Evolutionary conservation across 1,139 yeast genomes (phyloP), one percentile per base, ranked within the genome.

Genomic region (Sugiyamaella grinbergsii): DNA sequence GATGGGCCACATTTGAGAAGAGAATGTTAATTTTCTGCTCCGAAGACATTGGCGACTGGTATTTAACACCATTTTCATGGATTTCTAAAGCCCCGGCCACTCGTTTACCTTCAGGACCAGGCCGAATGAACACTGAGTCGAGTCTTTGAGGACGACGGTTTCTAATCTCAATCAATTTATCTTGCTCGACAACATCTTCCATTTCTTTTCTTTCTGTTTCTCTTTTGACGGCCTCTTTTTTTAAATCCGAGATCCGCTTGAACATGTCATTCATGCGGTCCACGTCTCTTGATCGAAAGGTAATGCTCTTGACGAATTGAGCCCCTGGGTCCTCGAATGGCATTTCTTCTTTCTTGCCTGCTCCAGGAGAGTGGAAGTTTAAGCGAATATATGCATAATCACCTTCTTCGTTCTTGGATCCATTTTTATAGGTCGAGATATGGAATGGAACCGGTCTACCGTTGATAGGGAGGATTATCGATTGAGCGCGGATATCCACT

Each of bases 391-490:
- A 91, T 1, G 96, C 91, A 67, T 80, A 90, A 59, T 91, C 98
- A 42, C 98, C 98, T 73, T 94, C 98, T 64, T 93, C 98, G 59
- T 85, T 89, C 65, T 90, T 93, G 20, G 95, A 86, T 45, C 97
- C 98, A 68, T 89, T 91, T 67, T 91, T 93, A 71, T 88, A 91
- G 6, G 97, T 77, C 65, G 90, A 89, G 62, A 93, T 90, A 68
- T 93, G 98, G 76, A 93, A 91, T 24, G 98, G 98, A 45, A 94
- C 98, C 1, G 98, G 97, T 64, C 98, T 80, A 55, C 98, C 98
- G 62, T 85, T 82, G 55, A 93, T 86, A 46, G 98, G 98, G 54
- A 93, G 74, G 54, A 93, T 80, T 50, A 93, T 86, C 0, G 98
- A 88, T 70, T 90, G 96, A 54, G 86, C 80, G 64, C 88, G 89